A percentile compares a stretch with the other conserved stretches of the same genome.
These are phyloP conservation scores for Cerrena zonata DNA, from an alignment of 1,284 basidiomycete species.

Conservation along the genomic window DNA sequence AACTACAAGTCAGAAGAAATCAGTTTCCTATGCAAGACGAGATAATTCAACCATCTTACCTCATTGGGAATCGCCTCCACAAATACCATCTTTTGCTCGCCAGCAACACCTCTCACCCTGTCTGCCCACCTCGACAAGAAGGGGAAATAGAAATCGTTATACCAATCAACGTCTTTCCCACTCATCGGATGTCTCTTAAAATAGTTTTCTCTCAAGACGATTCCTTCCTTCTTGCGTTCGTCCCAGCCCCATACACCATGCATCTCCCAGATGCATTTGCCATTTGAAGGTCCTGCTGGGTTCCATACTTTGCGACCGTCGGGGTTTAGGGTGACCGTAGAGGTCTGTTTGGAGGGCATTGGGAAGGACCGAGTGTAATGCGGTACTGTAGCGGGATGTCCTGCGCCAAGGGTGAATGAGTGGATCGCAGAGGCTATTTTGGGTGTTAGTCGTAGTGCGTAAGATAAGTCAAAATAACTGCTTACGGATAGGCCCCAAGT, in stretches of 20 bases:
- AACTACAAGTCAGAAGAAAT: too few species aligned
- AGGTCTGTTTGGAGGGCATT: slow-evolving; percentile 67
- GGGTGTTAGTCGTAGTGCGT: not conserved
- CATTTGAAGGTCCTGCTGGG: slow-evolving; percentile 61
- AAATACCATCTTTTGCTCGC: slow-evolving; percentile 65
- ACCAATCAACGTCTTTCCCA: slow-evolving; percentile 71
- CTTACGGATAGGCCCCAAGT: slow-evolving; percentile 75
- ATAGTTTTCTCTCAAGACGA: slow-evolving; percentile 82
- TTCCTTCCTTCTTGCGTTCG: slow-evolving; percentile 56
- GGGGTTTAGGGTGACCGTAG: slow-evolving; percentile 52
- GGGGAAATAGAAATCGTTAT: slow-evolving; percentile 81
- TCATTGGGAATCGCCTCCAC: slow-evolving; percentile 88
- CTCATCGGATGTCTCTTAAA: slow-evolving; percentile 68
- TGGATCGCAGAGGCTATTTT: slow-evolving; percentile 70
- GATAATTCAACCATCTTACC: too few species aligned
- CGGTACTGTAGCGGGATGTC: slow-evolving; percentile 68
- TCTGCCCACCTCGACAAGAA: slow-evolving; percentile 71
- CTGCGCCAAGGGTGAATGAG: slow-evolving; percentile 79
- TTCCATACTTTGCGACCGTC: slow-evolving; percentile 62
- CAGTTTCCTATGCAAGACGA: too few species aligned
- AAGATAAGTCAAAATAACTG: slow-evolving; percentile 15
- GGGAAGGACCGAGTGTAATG: slow-evolving; percentile 81
- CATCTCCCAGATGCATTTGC: slow-evolving; percentile 80
- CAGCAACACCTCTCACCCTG: slow-evolving; percentile 48
- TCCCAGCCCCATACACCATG: slow-evolving; percentile 96